Evolutionary conservation across 1,284 basidiomycete species (phyloP).

Genomic region (Somion occarium): DNA sequence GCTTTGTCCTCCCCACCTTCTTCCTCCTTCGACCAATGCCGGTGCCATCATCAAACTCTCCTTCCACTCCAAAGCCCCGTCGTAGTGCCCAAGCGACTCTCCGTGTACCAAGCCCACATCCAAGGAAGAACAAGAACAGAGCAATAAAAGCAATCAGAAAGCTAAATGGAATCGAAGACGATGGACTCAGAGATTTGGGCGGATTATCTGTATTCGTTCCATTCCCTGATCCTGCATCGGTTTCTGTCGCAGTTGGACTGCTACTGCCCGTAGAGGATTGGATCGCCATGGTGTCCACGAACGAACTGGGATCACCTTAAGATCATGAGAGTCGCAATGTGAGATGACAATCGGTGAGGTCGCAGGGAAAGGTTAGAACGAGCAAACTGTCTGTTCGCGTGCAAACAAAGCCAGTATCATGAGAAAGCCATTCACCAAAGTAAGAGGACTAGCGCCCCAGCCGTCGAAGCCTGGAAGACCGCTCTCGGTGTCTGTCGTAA

Average conservation of each 20-base stretch:
- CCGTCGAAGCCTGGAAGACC: no score
- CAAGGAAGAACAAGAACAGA: conserved; percentile 52
- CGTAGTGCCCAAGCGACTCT: conserved; percentile 24
- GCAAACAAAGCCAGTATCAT: no score
- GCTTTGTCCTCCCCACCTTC: conserved; percentile 5
- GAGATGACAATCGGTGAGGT: no score
- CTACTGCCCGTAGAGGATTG: background rate
- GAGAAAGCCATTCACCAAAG: no score
- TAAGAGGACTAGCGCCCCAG: no score
- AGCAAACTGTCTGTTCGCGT: no score
- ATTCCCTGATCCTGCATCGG: background rate
- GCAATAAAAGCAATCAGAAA: conserved; percentile 60
- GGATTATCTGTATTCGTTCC: conserved; percentile 1
- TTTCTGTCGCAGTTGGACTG: background rate
- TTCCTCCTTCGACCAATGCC: background rate
- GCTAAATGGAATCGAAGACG: conserved; percentile 38
- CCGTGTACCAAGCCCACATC: conserved; percentile 50
- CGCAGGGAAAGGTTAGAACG: no score
- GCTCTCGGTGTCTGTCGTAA: no score
- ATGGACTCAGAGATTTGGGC: conserved; percentile 7
- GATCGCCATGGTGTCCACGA: background rate
- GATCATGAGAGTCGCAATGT: no score
- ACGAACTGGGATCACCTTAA: background rate
- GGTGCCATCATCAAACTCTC: conserved; percentile 2
- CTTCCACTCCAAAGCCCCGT: conserved; percentile 16